A percentile compares a stretch with the other conserved stretches of the same genome.
phyloP scores from a whole-genome alignment of 2,329 filamentous ascomycete genomes.

The Aspergillus sp. region DNA sequence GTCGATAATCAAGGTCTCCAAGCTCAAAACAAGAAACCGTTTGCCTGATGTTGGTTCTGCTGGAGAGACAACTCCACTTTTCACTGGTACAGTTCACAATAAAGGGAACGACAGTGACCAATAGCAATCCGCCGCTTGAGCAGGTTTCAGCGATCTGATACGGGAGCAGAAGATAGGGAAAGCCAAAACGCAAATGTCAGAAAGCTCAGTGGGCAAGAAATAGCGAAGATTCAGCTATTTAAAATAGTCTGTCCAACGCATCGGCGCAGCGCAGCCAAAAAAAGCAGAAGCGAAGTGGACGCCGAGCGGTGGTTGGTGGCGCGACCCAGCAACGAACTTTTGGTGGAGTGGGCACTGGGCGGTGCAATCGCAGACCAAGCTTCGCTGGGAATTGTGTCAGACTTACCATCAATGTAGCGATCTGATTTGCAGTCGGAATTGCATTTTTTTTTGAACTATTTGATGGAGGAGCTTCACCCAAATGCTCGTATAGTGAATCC shows the following conservation, averaged over 20 bases:
- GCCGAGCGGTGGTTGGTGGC: neutral
- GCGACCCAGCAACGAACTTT: neutral
- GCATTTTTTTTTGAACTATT: neutral
- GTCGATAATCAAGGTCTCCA: no score
- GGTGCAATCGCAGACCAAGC: constrained; percentile 1
- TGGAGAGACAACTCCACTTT: constrained; percentile 1
- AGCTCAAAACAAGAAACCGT: neutral
- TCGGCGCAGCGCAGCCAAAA: neutral
- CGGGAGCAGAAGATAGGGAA: neutral
- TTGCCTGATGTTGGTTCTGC: neutral
- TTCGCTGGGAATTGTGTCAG: neutral
- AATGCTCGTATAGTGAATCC: neutral
- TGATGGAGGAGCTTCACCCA: neutral
- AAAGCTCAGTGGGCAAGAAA: neutral
- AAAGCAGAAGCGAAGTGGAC: neutral
- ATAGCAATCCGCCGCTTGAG: neutral
- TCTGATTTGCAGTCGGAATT: neutral
- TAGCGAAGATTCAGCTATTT: neutral
- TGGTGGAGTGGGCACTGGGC: neutral
- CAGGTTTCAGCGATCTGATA: neutral
- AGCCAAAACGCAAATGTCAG: neutral
- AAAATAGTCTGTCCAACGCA: constrained; percentile 8
- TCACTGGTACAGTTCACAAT: neutral
- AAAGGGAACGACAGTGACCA: neutral
- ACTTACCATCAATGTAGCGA: neutral